Evolutionary conservation across 306 rosid species (phyloP).

Genomic region (Sphenostylis stenocarpa): DNA sequence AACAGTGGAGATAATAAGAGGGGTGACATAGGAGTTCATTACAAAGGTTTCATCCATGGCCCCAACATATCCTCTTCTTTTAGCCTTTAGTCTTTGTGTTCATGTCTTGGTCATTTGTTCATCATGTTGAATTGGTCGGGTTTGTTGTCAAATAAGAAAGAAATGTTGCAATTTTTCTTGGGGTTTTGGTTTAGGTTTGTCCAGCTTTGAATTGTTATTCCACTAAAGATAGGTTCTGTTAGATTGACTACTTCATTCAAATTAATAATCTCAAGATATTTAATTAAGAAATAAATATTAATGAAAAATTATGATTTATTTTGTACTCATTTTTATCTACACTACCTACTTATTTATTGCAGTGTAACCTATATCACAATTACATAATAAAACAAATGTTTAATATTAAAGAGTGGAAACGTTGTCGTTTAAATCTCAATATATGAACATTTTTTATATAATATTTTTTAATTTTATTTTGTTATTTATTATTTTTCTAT

Average conservation of each 20-base stretch:
- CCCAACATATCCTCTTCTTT: too few species aligned
- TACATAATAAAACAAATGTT: too few species aligned
- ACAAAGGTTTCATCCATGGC: neutral
- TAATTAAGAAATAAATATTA: neutral
- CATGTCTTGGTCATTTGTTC: neutral
- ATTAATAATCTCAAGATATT: too few species aligned
- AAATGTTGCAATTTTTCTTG: neutral
- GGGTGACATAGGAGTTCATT: slow-evolving; percentile 31
- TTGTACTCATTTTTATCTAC: neutral
- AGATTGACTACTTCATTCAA: slow-evolving; percentile 41
- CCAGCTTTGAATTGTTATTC: neutral
- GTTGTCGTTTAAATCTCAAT: too few species aligned
- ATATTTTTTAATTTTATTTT: too few species aligned
- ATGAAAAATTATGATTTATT: neutral
- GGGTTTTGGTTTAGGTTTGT: neutral
- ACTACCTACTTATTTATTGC: too few species aligned
- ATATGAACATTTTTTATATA: too few species aligned
- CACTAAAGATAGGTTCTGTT: slow-evolving; percentile 35
- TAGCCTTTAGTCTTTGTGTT: too few species aligned
- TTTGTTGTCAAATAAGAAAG: slow-evolving; percentile 13
- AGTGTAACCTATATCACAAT: too few species aligned
- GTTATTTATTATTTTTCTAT: too few species aligned
- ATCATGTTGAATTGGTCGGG: neutral
- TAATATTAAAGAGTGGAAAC: too few species aligned
- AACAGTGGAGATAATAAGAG: slow-evolving; percentile 44